Evolutionary conservation across 2,329 filamentous ascomycete species (phyloP), one percentile per base, ranked within the genome.

Genomic region (Ceratocystis diversiconidia): DNA sequence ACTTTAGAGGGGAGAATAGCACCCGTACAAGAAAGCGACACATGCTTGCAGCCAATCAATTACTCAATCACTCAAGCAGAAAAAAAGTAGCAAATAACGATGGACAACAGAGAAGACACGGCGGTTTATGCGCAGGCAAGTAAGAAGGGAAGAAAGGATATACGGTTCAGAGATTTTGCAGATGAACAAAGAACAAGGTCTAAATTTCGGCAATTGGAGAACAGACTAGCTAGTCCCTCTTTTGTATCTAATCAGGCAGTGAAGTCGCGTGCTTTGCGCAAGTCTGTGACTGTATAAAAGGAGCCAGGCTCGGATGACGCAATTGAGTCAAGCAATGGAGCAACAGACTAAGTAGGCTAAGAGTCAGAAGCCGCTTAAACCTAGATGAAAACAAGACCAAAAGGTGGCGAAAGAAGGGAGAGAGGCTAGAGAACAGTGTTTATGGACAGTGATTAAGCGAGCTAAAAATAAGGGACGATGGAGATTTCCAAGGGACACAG

Each of bases 1-100:
- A 15, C 4, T 6, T 41, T 5, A 32, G 28, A 59, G 22, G 22
- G 48, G 41, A 22, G 36, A 15, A 41, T 12, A 41, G 36, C 36
- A n/a, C 41, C 52, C 73, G 63, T 71, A 75, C 74, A 68, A 76
- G 67, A 67, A 76, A 75, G 61, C 74, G 73, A 69, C 74, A 76
- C 74, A 76, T 76, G 64, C 43, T 69, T 63, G 36, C 36, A 15
- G 36, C 10, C 36, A 41, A 41, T 15, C 36, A 41, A 15, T 41
- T 15, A 41, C 36, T 41, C 36, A 41, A 41, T 15, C 36, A 41
- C 36, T 12, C 36, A 41, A 41, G 36, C 36, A 12, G 10, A 41
- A 41, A 41, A 12, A 41, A 41, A 28, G 36, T 4, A 41, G 36
- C 36, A 41, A 12, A 41, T 41, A 41, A 41, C 36, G 15, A 15